Base-by-base conservation (phyloP, 768 basidiomycete genomes). In the Xanthoconium stramineum region DNA sequence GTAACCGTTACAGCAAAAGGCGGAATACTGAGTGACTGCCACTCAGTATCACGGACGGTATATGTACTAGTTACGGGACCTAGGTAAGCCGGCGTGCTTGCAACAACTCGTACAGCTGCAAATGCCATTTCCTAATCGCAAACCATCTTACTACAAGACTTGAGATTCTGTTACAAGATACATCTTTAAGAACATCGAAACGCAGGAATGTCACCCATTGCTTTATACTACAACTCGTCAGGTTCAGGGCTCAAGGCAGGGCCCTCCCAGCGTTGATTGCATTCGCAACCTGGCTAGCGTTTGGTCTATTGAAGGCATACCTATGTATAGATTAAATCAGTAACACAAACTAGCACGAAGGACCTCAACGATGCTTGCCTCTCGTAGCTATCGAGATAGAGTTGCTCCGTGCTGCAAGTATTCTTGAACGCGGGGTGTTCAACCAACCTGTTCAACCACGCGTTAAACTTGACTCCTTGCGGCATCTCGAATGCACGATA, bases 301-400 rank as follows among this genome's bases (percentile, higher is more conserved):
- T 86, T 4, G 88, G 86, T 32, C 87, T 76, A 63, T 91, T 91
- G 65, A 82, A 85, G 0, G 88, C 88, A 63, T 89, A 90, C 64
- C 88, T n/a, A n/a, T 90, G 56, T 7, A 6, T 6, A 52, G 8
- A 28, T 35, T 19, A 11, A 13, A 45, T 39, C 29, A 48, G 24
- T 20, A 19, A 11, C 38, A 35, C 28, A 10, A 44, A 32, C 19
- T 35, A 35, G 9, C 39, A 39, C 6, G 14, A 13, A 47, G 7
- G 19, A 29, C 40, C 15, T 14, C 11, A 36, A 46, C 19, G 5
- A 1, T 15, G 61, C 76, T 47, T 36, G 80, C 86, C 86, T 76
- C 61, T 89, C 88, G 59, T 89, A 90, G 59, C 84, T 85, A 57
- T 87, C 85, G 10, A 88, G 58, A 61, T 89, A 89, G 50, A 88